These are phyloP conservation scores for Russula olivacea DNA, from an alignment of 768 basidiomycete species.

Conservation along the genomic window DNA sequence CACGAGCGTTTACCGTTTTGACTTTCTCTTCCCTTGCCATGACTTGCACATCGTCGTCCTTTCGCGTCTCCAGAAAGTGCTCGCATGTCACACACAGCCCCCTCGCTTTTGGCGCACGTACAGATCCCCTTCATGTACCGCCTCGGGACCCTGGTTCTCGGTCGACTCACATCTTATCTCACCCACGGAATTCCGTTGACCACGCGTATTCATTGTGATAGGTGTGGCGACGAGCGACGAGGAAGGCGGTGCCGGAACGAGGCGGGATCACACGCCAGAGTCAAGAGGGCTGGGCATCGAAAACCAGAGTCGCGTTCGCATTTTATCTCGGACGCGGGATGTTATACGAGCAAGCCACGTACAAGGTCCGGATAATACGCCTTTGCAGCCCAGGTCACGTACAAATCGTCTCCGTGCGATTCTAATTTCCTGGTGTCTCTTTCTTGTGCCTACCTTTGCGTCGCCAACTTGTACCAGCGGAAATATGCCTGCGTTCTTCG, in stretches of 20 bases:
- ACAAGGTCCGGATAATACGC: background rate
- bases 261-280: constrained; percentile 8
- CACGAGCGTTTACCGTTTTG: background rate
- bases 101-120: background rate
- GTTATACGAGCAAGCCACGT: constrained; percentile 12
- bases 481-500: constrained; percentile 10
- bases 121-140: constrained; percentile 16
- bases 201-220: constrained; percentile 6
- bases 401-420: constrained; percentile 7
- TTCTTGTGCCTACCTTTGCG: constrained; percentile 7
- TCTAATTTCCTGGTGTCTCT: constrained; percentile 10
- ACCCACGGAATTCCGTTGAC: constrained; percentile 4
- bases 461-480: background rate
- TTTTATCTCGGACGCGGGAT: constrained; percentile 3
- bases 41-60: constrained; percentile 10
- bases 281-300: constrained; percentile 1
- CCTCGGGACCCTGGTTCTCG: constrained; percentile 21
- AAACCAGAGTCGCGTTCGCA: constrained; percentile 6
- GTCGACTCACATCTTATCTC: background rate
- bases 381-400: constrained; percentile 2
- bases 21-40: constrained; percentile 16
- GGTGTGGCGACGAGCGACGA: constrained; percentile 8
- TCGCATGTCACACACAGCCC: constrained; percentile 1
- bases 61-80: constrained; percentile 7
- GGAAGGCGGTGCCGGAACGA: constrained; percentile 24